phyloP scores from a whole-genome alignment of 1,139 yeast genomes.

The Diutina scorzettiae region DNA sequence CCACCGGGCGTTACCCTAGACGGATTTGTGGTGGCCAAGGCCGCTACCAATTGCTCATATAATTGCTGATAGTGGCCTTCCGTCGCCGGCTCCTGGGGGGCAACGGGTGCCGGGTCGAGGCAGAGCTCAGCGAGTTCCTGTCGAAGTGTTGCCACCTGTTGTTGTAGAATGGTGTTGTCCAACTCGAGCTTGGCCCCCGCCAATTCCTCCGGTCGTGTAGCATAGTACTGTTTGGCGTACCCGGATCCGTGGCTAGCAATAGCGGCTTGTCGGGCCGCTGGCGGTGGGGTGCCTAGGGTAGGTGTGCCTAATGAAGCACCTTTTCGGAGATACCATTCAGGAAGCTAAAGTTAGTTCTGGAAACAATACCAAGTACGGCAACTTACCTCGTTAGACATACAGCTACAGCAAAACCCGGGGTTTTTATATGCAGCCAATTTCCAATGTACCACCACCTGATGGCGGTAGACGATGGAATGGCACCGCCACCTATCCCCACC shows the following conservation, averaged over 20 bases:
- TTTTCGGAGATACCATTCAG: conserved; percentile 1
- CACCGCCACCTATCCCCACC: no score
- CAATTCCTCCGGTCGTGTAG: not conserved
- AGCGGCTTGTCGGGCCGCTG: no score
- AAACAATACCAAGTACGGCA: no score
- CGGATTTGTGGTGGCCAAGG: not conserved
- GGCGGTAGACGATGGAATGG: no score
- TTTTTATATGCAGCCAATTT: no score
- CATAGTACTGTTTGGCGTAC: not conserved
- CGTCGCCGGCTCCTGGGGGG: not conserved
- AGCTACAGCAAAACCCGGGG: no score
- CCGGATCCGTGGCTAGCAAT: no score
- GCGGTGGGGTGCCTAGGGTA: not conserved
- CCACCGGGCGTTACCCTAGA: not conserved
- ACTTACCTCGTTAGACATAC: no score
- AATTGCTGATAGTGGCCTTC: not conserved
- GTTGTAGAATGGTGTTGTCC: not conserved
- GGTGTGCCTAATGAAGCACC: no score
- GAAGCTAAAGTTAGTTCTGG: not conserved
- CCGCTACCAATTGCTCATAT: conserved; percentile 1
- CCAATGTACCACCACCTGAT: no score
- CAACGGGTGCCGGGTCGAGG: not conserved
- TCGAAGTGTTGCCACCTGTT: not conserved
- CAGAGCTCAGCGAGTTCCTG: not conserved
- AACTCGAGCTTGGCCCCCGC: not conserved